Conservation (phyloP, 257 asterid genomes). For the Gynochthodes officinalis region DNA sequence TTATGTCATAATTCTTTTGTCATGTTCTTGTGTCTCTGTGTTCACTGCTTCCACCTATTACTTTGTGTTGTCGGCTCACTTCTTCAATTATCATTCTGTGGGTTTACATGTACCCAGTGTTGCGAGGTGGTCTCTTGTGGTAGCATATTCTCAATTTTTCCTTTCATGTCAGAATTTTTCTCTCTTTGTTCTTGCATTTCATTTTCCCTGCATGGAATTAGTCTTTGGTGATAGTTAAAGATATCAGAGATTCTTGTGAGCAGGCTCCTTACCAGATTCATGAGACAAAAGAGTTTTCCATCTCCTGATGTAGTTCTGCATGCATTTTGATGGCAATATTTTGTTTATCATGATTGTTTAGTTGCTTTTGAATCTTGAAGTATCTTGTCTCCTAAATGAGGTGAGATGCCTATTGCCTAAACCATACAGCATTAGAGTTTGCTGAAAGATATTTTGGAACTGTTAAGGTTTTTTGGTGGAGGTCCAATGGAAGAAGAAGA, state of each 20-base stretch:
- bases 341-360: not conserved
- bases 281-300: not conserved
- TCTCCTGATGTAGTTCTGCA: not conserved
- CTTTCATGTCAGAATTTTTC: not conserved
- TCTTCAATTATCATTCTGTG: not conserved
- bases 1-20: not conserved
- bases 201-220: not conserved
- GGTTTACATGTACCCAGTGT: not conserved
- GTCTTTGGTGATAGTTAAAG: not conserved
- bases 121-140: not conserved
- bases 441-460: constrained; percentile 11
- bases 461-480: constrained; percentile 83
- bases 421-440: not conserved
- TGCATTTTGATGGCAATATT: not conserved
- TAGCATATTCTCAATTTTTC: not conserved
- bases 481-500: constrained; percentile 95
- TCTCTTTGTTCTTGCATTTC: not conserved
- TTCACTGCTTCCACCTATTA: not conserved
- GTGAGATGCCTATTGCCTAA: not conserved
- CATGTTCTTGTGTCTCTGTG: not conserved
- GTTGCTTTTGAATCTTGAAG: not conserved
- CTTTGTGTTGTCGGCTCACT: not conserved
- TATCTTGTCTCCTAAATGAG: not conserved
- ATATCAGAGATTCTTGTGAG: not conserved
- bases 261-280: not conserved